Percentiles rank a stretch among this genome's conserved stretches.
phyloP scores from a whole-genome alignment of 257 asterid genomes.

The Plantago ovata region DNA sequence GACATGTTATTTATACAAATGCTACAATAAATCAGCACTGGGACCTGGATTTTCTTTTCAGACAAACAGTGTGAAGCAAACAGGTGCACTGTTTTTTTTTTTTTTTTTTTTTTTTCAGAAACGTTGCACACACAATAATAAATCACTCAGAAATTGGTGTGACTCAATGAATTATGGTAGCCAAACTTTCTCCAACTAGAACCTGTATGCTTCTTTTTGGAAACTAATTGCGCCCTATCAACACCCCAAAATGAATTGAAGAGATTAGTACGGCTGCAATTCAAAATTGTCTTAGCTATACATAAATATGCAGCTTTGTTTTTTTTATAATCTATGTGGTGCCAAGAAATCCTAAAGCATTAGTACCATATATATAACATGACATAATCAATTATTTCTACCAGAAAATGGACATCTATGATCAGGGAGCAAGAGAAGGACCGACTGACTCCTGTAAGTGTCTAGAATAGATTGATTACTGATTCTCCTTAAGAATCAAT shows the following conservation, averaged over 20 bases:
- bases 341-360: slow-evolving; percentile 7
- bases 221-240: neutral
- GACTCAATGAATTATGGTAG: slow-evolving; percentile 6
- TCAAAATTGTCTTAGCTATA: too few relatives aligned
- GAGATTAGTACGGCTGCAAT: slow-evolving; percentile 1
- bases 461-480: slow-evolving; percentile 17
- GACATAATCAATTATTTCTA: slow-evolving; percentile 26
- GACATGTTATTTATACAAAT: slow-evolving; percentile 7
- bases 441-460: slow-evolving; percentile 85
- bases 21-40: too few relatives aligned
- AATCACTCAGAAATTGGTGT: neutral
- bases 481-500: slow-evolving; percentile 14
- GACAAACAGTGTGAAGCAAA: too few relatives aligned
- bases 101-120: too few relatives aligned
- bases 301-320: too few relatives aligned
- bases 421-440: slow-evolving; percentile 91
- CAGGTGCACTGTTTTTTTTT: too few relatives aligned
- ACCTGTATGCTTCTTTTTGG: neutral
- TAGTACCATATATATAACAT: slow-evolving; percentile 7
- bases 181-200: slow-evolving; percentile 5
- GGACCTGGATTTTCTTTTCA: too few relatives aligned
- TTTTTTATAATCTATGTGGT: too few relatives aligned
- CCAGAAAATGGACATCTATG: slow-evolving; percentile 93
- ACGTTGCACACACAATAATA: slow-evolving; percentile 13
- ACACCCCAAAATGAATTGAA: neutral